phyloP scores from a whole-genome alignment of 2,329 filamentous ascomycete genomes.

The Hypomyces rosellus region DNA sequence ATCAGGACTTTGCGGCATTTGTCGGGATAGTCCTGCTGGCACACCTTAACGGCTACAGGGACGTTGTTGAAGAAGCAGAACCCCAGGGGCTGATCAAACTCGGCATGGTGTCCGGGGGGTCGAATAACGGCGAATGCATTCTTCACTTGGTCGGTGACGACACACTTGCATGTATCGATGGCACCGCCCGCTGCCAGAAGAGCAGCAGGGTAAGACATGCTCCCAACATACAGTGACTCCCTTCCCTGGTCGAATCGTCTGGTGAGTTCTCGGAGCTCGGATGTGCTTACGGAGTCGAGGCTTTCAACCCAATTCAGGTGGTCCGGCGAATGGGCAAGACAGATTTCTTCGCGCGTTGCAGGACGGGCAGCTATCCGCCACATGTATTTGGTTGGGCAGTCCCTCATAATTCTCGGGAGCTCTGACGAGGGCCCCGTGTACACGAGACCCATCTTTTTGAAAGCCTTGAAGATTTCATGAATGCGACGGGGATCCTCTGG shows the following conservation, averaged over 20 bases:
- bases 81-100: conserved; percentile 77
- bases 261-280: conserved; percentile 64
- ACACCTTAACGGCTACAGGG: conserved; percentile 82
- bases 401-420: conserved; percentile 44
- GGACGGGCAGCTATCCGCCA: conserved; percentile 72
- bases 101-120: conserved; percentile 91
- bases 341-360: conserved; percentile 74
- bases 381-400: conserved; percentile 56
- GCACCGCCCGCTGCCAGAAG: conserved; percentile 83
- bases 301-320: conserved; percentile 74
- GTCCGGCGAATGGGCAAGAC: conserved; percentile 66
- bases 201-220: conserved; percentile 73
- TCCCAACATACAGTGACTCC: conserved; percentile 78
- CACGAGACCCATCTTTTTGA: conserved; percentile 75
- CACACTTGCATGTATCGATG: conserved; percentile 92
- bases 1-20: conserved; percentile 84
- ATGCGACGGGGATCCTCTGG: conserved; percentile 92
- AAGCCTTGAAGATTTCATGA: conserved; percentile 84
- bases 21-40: conserved; percentile 73
- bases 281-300: conserved; percentile 47
- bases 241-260: conserved; percentile 54
- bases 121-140: conserved; percentile 95
- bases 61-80: conserved; percentile 99
- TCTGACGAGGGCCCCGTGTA: conserved; percentile 53
- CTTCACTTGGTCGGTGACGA: conserved; percentile 75